Evolutionary conservation across 129 eudicot genomes (phyloP), one percentile per base, ranked within the genome.

Genomic region (Centella asiatica): DNA sequence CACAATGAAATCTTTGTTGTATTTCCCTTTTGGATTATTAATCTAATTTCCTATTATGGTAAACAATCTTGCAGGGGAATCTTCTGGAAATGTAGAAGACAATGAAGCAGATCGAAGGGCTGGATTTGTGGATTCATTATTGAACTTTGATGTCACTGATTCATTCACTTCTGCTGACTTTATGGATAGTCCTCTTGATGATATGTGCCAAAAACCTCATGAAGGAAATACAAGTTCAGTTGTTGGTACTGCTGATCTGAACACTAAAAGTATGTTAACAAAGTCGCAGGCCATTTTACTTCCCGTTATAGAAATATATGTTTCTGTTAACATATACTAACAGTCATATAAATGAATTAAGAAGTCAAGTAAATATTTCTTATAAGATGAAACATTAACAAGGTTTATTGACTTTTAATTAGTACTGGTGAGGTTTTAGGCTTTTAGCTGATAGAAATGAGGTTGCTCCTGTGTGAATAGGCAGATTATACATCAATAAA

Each of bases 111-210:
- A 82, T 55, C 82, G 98, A 73, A 80, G 95, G 63, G 74, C 84
- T 32, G 90, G 77, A 63, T 92, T 92, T 81, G 90, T 92, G 72
- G 88, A 87, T 61, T 81, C 95, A 32, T 74, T 92, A 48, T 69
- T 92, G 64, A 77, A 79, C 46, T 67, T 64, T 33, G 65, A 74
- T 51, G 67, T 51, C 36, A 49, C 74, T 48, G 83, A 71, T 59
- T 46, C 68, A 29, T 37, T 42, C 70, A 71, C 65, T 68, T 64
- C 76, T 51, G 75, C 39, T 29, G 68, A 72, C 42, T 66, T 60
- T 44, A 47, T 6, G 27, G 73, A 60, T 53, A 64, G 59, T 55
- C 32, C 74, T 66, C 62, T 44, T 42, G 47, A 83, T 55, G 77
- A 76, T 57, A 77, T 78, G 76, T 72, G 39, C 65, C 78, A 70